Evolutionary conservation across 805 yeast genomes (phyloP).

Genomic region (Candida montana): DNA sequence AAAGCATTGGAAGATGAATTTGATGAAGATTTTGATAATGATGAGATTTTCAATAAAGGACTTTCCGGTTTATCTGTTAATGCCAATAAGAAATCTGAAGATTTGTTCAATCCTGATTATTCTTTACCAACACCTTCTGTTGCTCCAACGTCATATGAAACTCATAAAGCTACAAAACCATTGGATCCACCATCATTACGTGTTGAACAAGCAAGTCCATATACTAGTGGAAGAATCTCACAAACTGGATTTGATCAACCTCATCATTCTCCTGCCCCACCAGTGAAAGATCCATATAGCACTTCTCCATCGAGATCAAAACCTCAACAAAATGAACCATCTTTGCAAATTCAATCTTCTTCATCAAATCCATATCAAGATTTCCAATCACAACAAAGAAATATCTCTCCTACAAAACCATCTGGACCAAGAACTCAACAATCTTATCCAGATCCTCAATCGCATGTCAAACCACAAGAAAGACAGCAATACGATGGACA

Average conservation of each 20-base stretch:
- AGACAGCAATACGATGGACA: not conserved
- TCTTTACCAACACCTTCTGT: too few relatives aligned
- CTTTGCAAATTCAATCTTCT: conserved; percentile 1
- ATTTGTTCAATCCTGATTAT: conserved; percentile 27
- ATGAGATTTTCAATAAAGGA: conserved; percentile 23
- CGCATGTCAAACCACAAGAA: conserved; percentile 8
- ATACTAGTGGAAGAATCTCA: conserved; percentile 21
- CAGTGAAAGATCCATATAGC: conserved; percentile 2
- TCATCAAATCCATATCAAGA: not conserved
- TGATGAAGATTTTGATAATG: conserved; percentile 26
- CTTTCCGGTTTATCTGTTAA: conserved; percentile 17
- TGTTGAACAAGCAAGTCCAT: conserved; percentile 16
- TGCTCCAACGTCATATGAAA: conserved; percentile 6
- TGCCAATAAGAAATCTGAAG: conserved; percentile 7
- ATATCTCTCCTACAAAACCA: conserved; percentile 6
- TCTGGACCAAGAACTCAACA: conserved; percentile 19
- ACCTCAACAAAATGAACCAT: conserved; percentile 1
- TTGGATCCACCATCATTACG: conserved; percentile 11
- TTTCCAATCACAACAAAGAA: not conserved
- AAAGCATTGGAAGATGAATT: conserved; percentile 8
- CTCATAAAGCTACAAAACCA: conserved; percentile 12
- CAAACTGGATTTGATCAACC: conserved; percentile 11
- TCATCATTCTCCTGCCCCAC: not conserved
- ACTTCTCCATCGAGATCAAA: conserved; percentile 1
- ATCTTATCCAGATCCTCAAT: conserved; percentile 10